Evolutionary conservation across 352 stramenopile genomes (phyloP), one percentile per base, ranked within the genome.

Genomic region (Globisporangium camurandrum): DNA sequence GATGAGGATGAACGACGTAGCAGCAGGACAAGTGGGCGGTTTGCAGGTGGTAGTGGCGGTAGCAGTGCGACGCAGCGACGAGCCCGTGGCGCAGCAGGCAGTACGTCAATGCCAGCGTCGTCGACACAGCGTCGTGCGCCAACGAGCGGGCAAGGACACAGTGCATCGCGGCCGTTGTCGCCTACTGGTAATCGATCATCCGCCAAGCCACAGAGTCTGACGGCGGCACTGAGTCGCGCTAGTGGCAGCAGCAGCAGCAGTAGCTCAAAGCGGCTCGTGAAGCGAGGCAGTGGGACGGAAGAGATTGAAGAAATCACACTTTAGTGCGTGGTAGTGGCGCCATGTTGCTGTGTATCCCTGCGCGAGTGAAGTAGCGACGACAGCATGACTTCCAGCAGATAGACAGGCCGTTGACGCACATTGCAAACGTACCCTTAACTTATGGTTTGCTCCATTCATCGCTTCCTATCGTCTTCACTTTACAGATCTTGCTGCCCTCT

Each of bases 291-390:
- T 27, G 39, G 22, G 34, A 54, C 23, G 17, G 40, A 46, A 24
- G 40, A 46, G 10, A 46, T 46, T 23, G 40, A 46, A 38, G 70
- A 81, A 57, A 75, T 81, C 49, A 65, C 57, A 17, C 42, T 79
- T 39, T 79, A 69, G 36, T 33, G 14, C 20, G 6, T 4, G 17
- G 26, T 17, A 34, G 30, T n/a, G n/a, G n/a, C n/a, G n/a, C n/a
- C n/a, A n/a, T n/a, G n/a, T n/a, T n/a, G n/a, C n/a, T n/a, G n/a
- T n/a, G n/a, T n/a, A n/a, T n/a, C 30, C 6, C 6, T 12, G 6
- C 6, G 30, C 6, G 30, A 34, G 30, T 12, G 30, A 34, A 11
- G 30, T 11, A 34, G 11, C 11, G 30, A 11, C 30, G 30, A 34
- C 11, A 34, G 30, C 30, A 34, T n/a, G n/a, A n/a, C n/a, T n/a